Evolutionary conservation across 192 early-diverging fungal genomes (phyloP).

Genomic region (Pilaira anomala): DNA sequence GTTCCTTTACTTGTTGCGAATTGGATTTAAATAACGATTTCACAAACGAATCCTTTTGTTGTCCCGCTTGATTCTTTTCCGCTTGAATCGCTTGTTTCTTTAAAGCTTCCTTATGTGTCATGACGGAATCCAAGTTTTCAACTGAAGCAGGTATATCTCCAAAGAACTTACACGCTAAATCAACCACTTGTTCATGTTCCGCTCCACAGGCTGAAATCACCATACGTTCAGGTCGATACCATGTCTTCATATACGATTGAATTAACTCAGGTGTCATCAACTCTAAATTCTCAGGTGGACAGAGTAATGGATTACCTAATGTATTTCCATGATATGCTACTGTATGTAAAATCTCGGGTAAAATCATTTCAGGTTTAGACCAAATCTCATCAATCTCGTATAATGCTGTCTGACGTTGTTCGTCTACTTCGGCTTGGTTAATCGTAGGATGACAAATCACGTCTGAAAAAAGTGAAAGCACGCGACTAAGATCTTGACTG

Average conservation of each 20-base stretch:
- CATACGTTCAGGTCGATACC: slow-evolving; percentile 91
- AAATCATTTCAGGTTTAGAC: slow-evolving; percentile 78
- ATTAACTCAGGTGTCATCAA: slow-evolving; percentile 67
- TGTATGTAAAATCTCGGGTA: slow-evolving; percentile 86
- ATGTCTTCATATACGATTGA: slow-evolving; percentile 66
- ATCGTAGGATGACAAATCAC: slow-evolving; percentile 77
- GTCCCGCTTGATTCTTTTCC: neutral
- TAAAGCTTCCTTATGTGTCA: slow-evolving; percentile 19
- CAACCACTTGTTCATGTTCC: slow-evolving; percentile 79
- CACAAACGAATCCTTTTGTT: slow-evolving; percentile 19
- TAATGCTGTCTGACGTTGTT: slow-evolving; percentile 68
- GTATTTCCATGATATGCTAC: slow-evolving; percentile 77
- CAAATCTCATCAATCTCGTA: slow-evolving; percentile 90
- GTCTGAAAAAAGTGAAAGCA: slow-evolving; percentile 75
- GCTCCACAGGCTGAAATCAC: slow-evolving; percentile 86
- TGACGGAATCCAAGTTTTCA: slow-evolving; percentile 25
- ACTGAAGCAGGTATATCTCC: slow-evolving; percentile 55
- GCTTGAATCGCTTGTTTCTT: slow-evolving; percentile 22
- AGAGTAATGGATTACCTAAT: slow-evolving; percentile 77
- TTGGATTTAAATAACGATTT: slow-evolving; percentile 31
- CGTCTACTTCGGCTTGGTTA: slow-evolving; percentile 73
- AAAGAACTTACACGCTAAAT: slow-evolving; percentile 68
- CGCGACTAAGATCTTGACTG: slow-evolving; percentile 69
- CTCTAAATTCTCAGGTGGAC: slow-evolving; percentile 64
- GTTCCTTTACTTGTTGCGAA: neutral